These are phyloP conservation scores for Coemansia sp. DNA, from an alignment of 192 early-diverging fungal species.

Conservation along the genomic window DNA sequence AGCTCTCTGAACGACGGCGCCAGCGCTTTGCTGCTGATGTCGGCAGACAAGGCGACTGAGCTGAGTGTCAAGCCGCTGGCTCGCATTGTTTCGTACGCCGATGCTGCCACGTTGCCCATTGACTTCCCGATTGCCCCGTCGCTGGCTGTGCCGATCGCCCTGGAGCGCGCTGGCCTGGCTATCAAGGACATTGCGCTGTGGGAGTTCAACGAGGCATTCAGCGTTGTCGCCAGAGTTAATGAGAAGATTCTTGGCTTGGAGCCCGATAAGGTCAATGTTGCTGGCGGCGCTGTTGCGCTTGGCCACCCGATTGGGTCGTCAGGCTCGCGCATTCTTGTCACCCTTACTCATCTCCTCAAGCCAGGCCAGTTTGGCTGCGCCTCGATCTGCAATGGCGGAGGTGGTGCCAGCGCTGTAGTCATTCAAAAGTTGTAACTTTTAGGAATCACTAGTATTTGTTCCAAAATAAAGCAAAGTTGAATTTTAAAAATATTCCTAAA, in stretches of 20 bases:
- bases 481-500: background rate
- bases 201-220: constrained; percentile 98
- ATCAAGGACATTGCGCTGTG: constrained; percentile 87
- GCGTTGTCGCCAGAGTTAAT: constrained; percentile 88
- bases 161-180: constrained; percentile 78
- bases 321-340: constrained; percentile 73
- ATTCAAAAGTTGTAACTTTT: constrained; percentile 60
- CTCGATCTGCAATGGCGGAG: constrained; percentile 81
- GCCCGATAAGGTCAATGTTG: constrained; percentile 71
- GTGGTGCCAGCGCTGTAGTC: constrained; percentile 70
- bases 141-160: constrained; percentile 87
- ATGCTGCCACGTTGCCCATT: constrained; percentile 86
- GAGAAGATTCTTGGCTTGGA: constrained; percentile 77
- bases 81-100: constrained; percentile 81
- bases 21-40: constrained; percentile 84
- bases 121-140: constrained; percentile 96
- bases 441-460: constrained; percentile 16
- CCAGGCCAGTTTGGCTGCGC: constrained; percentile 77
- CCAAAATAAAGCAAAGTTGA: too few relatives aligned
- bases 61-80: constrained; percentile 85
- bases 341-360: constrained; percentile 78
- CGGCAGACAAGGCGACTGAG: constrained; percentile 68
- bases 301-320: constrained; percentile 85
- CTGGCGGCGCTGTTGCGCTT: constrained; percentile 77
- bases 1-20: constrained; percentile 97